Evolutionary conservation across 179 eudicot genomes (phyloP), one percentile per base, ranked within the genome.

Genomic region (Gypsophila paniculata): DNA sequence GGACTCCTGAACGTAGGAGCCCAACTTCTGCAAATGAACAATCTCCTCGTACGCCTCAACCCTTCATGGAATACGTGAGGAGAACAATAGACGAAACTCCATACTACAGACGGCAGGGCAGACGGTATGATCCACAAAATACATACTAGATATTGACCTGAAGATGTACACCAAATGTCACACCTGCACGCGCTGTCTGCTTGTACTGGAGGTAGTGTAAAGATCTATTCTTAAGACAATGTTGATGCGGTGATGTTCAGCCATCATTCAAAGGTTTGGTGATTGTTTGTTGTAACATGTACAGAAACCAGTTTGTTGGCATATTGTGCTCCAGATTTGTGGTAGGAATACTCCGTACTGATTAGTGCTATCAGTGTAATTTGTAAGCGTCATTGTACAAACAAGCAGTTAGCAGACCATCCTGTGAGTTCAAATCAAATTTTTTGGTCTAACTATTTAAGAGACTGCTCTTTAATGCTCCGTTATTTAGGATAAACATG

Each of bases 41-140:
- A n/a, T 84, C 96, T 75, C 96, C 89, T 46, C 82, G 86, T 58
- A 92, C 98, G 15, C 98, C 98, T 19, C 89, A 80, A 69, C 90
- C 94, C 32, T 92, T 83, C 73, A 76, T 92, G 0, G 98, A 92
- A 18, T 92, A 92, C 69, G 88, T 92, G 74, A 87, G 91, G 81
- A 83, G 86, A 77, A 92, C 98, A 29, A 81, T 92, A 3, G 96
- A 92, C 75, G 96, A 92, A 84, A 90, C 98, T 73, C 98, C 98
- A 0, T 87, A 90, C 63, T 87, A 87, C 51, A 81, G 92, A 73
- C 86, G 91, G 74, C 88, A 82, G 52, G 82, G 83, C 21, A 81
- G 93, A 74, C 78, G 83, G 70, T 77, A 53, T 59, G 81, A 88
- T 82, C 88, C 88, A 12, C 98, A 90, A 68, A 79, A 90, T 69